Evolutionary conservation across 805 yeast species (phyloP).

Genomic region (Suhomyces pyralidae): DNA sequence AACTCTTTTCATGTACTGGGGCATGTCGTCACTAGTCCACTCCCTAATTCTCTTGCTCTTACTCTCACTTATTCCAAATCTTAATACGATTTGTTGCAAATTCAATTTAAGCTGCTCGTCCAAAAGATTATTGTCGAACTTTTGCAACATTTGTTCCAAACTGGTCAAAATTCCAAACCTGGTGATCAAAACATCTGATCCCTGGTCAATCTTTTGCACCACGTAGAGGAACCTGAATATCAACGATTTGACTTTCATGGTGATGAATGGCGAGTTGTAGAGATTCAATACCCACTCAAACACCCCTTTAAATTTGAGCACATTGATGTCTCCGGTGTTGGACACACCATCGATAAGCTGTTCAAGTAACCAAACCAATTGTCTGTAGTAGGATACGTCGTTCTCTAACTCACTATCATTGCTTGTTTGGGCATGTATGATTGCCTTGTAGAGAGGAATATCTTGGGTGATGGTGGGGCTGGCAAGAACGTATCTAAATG

Average conservation of each 20-base stretch:
- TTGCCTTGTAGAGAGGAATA: conserved; percentile 44
- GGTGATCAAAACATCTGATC: conserved; percentile 56
- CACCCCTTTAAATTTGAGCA: conserved; percentile 51
- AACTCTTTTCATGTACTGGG: conserved; percentile 42
- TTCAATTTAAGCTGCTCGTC: conserved; percentile 36
- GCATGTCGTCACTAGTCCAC: conserved; percentile 58
- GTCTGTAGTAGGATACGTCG: conserved; percentile 52
- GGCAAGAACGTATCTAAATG: conserved; percentile 60
- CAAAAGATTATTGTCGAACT: conserved; percentile 8
- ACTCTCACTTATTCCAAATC: conserved; percentile 39
- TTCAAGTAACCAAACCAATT: conserved; percentile 64
- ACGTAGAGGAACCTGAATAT: conserved; percentile 43
- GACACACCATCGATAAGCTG: conserved; percentile 47
- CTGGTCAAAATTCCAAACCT: conserved; percentile 45
- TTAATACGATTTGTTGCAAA: conserved; percentile 45
- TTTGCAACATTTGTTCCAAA: conserved; percentile 15
- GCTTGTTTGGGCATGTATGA: conserved; percentile 24
- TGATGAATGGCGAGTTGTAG: conserved; percentile 48
- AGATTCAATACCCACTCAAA: conserved; percentile 67
- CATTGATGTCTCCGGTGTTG: conserved; percentile 47
- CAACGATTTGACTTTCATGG: conserved; percentile 35
- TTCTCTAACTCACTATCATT: conserved; percentile 31
- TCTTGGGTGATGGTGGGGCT: conserved; percentile 47
- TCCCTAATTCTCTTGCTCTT: conserved; percentile 54
- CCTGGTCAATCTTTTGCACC: conserved; percentile 54